Conservation (phyloP, 2,329 filamentous ascomycete genomes). For the Fusarium albidum region DNA sequence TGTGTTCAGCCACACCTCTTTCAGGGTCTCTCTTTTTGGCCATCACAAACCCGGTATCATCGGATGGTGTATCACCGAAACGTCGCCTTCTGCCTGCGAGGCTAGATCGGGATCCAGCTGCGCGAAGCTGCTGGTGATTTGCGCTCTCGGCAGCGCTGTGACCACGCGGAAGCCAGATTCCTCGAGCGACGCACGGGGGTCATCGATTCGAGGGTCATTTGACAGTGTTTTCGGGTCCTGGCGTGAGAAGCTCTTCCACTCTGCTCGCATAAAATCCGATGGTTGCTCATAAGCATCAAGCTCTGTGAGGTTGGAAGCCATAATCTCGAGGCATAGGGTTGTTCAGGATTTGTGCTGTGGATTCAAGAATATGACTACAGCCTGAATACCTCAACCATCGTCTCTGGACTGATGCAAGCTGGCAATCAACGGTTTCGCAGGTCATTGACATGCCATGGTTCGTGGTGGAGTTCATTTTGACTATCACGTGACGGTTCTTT, state of each 20-base stretch:
- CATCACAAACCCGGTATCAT: constrained; percentile 70
- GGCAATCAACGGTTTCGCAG: too few relatives aligned
- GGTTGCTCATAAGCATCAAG: constrained; percentile 83
- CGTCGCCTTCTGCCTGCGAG: constrained; percentile 47
- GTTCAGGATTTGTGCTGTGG: too few relatives aligned
- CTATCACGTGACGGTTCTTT: too few relatives aligned
- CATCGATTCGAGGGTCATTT: constrained; percentile 64
- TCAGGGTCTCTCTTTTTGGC: too few relatives aligned
- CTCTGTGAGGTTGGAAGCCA: constrained; percentile 45
- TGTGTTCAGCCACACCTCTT: background rate
- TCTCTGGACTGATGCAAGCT: too few relatives aligned
- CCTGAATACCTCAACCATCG: too few relatives aligned
- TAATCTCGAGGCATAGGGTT: constrained; percentile 14
- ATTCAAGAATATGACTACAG: too few relatives aligned
- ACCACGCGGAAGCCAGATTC: constrained; percentile 56
- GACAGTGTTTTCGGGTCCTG: constrained; percentile 61
- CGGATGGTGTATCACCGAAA: constrained; percentile 68
- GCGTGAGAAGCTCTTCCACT: constrained; percentile 80
- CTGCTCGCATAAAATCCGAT: constrained; percentile 71
- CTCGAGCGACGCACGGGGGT: constrained; percentile 52
- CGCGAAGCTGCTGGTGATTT: constrained; percentile 54
- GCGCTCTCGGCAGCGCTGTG: constrained; percentile 52
- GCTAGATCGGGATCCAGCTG: constrained; percentile 47
- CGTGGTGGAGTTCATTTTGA: too few relatives aligned
- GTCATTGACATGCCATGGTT: too few relatives aligned